These are phyloP conservation scores for Artemisia tridentata DNA, from an alignment of 129 eudicot species.

Conservation along the genomic window DNA sequence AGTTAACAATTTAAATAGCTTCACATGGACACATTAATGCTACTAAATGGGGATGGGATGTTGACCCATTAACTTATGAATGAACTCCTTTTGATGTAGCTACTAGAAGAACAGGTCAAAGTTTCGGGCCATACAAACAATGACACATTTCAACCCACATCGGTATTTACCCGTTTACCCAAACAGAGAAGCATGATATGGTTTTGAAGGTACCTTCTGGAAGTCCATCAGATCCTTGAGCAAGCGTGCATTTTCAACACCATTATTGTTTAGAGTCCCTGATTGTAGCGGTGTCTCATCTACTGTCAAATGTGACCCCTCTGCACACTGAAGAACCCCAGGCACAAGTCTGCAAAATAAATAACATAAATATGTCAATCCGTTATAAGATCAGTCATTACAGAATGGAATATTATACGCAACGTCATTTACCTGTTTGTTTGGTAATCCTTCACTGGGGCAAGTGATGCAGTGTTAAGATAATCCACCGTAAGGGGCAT, in stretches of 20 bases:
- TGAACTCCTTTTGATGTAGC: no score
- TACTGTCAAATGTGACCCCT: constrained; percentile 80
- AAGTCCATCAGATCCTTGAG: constrained; percentile 59
- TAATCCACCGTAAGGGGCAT: constrained; percentile 64
- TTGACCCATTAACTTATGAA: no score
- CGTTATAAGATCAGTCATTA: not conserved
- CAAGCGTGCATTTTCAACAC: constrained; percentile 68
- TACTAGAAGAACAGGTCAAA: no score
- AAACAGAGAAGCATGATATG: no score
- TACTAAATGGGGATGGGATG: no score
- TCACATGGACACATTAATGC: no score
- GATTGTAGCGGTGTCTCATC: constrained; percentile 74
- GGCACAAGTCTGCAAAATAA: constrained; percentile 57
- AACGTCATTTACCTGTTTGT: constrained; percentile 59
- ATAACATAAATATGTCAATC: constrained; percentile 12
- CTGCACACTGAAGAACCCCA: constrained; percentile 80
- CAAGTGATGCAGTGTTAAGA: constrained; percentile 68
- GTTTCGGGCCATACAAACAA: no score
- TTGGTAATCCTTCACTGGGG: constrained; percentile 78
- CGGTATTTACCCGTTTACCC: no score
- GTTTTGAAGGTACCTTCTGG: constrained; percentile 52
- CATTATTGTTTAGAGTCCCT: constrained; percentile 63
- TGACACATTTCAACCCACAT: no score
- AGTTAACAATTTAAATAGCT: not conserved
- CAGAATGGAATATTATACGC: not conserved